These are phyloP conservation scores for Penicillium polonicum DNA, from an alignment of 2,329 filamentous ascomycete genomes.

Conservation along the genomic window DNA sequence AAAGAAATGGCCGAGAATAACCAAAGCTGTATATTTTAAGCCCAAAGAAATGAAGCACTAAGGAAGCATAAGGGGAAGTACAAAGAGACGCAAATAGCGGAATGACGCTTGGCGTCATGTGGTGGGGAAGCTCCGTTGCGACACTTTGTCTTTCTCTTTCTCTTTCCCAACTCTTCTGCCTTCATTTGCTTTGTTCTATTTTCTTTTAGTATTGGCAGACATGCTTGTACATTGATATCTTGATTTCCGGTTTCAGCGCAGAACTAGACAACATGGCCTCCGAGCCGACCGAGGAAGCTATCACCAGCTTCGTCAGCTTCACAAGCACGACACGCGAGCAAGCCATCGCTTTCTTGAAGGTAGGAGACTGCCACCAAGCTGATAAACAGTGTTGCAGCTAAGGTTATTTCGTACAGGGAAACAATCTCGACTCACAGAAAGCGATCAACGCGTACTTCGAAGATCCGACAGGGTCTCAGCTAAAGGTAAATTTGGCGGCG, in stretches of 20 bases:
- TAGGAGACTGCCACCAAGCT: constrained; percentile 15
- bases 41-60: neutral
- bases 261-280: constrained; percentile 30
- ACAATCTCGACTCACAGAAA: constrained; percentile 45
- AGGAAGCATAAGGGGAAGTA: neutral
- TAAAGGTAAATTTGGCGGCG: constrained; percentile 28
- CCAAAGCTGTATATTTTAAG: neutral
- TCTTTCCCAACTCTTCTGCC: neutral
- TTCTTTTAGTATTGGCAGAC: neutral
- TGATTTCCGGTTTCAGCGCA: neutral
- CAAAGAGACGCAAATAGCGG: constrained; percentile 1
- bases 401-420: constrained; percentile 36
- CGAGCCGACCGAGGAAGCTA: constrained; percentile 43
- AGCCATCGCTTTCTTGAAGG: constrained; percentile 44
- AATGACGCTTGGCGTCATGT: constrained; percentile 27
- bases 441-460: constrained; percentile 51
- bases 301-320: constrained; percentile 43
- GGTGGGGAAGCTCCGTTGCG: constrained; percentile 25
- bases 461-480: constrained; percentile 39
- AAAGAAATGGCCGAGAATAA: neutral
- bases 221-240: neutral
- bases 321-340: constrained; percentile 42
- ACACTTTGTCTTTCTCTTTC: constrained; percentile 1
- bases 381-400: constrained; percentile 3
- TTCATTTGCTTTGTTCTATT: constrained; percentile 4